phyloP scores from a whole-genome alignment of 306 rosid genomes.

The Corylus avellana region DNA sequence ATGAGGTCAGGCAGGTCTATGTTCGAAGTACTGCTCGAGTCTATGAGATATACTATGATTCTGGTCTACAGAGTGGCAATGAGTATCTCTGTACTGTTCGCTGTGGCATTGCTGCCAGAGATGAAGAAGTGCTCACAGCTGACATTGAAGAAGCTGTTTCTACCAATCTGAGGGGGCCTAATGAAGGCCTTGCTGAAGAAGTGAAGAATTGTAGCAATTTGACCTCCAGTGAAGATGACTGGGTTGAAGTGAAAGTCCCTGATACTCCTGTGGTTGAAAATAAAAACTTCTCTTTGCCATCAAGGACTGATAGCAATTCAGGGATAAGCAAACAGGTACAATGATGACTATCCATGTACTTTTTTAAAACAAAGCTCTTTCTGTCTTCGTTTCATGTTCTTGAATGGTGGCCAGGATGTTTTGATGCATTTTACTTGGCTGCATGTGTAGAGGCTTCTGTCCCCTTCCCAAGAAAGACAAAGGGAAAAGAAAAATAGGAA shows the following conservation, averaged over 20 bases:
- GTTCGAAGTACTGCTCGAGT: constrained; percentile 86
- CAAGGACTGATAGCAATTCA: constrained; percentile 26
- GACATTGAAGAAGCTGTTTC: constrained; percentile 31
- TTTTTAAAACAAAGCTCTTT: background rate
- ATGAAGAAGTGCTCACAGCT: constrained; percentile 51
- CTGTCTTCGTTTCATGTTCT: background rate
- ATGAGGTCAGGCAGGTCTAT: constrained; percentile 72
- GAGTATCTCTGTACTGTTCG: constrained; percentile 82
- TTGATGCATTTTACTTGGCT: background rate
- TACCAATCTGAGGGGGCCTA: constrained; percentile 30
- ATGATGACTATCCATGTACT: constrained; percentile 7
- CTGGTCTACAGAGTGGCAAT: constrained; percentile 37
- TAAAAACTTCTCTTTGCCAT: constrained; percentile 15
- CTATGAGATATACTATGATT: constrained; percentile 65
- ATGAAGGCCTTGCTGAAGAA: constrained; percentile 30
- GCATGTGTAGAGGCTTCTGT: background rate
- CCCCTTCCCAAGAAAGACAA: constrained; percentile 2
- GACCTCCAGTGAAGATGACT: constrained; percentile 65
- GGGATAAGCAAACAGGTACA: constrained; percentile 48
- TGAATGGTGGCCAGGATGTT: background rate
- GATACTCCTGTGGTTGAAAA: constrained; percentile 27
- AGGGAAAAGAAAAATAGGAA: background rate
- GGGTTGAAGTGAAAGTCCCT: constrained; percentile 73
- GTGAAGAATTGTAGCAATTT: constrained; percentile 29
- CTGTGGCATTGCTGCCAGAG: constrained; percentile 67